A percentile compares a stretch with the other conserved stretches of the same genome.
phyloP scores from a whole-genome alignment of 192 early-diverging fungal genomes.

The Coemansia sp. region DNA sequence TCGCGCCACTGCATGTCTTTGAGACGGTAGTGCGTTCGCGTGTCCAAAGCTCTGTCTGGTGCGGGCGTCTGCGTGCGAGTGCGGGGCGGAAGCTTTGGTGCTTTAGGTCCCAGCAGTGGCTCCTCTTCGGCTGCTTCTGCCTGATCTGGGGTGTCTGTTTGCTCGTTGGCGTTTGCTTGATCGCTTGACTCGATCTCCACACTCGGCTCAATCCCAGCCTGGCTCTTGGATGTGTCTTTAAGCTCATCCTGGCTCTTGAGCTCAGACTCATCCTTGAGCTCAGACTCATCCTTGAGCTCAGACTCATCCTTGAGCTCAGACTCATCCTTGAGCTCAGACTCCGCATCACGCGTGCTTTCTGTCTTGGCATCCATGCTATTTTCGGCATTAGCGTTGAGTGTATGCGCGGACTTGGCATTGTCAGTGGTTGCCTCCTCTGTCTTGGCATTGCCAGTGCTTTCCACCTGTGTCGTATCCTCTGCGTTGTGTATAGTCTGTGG shows the following conservation, averaged over 20 bases:
- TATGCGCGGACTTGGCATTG: neutral
- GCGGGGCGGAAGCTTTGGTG: neutral
- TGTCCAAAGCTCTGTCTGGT: neutral
- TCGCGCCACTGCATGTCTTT: conserved; percentile 73
- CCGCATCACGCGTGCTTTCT: neutral
- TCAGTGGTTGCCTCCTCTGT: neutral
- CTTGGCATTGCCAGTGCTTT: neutral
- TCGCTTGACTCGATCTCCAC: neutral
- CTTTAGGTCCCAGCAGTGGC: neutral
- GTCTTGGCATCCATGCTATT: neutral
- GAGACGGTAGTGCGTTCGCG: conserved; percentile 58
- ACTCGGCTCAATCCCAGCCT: too few species aligned
- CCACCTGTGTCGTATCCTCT: neutral
- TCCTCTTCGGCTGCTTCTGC: neutral
- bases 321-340: neutral
- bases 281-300: neutral
- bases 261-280: neutral
- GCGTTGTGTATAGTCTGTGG: too few species aligned
- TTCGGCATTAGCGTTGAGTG: neutral
- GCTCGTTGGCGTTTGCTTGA: neutral
- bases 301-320: neutral
- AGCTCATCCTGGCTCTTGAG: too few species aligned
- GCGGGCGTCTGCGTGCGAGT: neutral
- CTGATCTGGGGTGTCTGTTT: neutral
- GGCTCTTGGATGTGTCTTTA: too few species aligned